Base-by-base conservation (phyloP, 2,329 filamentous ascomycete species). In the Fusarium hainanense region DNA sequence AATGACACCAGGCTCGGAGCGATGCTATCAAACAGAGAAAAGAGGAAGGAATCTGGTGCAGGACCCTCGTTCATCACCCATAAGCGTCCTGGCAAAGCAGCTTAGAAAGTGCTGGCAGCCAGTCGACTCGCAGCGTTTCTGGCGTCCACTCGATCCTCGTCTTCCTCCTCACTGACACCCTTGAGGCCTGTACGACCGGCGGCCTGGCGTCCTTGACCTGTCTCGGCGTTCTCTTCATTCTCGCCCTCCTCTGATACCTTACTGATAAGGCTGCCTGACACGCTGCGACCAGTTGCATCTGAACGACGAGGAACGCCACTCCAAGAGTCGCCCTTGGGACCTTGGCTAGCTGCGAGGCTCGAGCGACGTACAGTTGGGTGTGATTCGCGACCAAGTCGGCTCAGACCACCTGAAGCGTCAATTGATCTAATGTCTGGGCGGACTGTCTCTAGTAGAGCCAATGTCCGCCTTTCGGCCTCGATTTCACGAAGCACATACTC, bases 281-380 rank as follows among this genome's bases (percentile, higher is more conserved):
- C 86, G 77, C 90, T 94, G 74, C 94, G 87, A 76, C 88, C 91
- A 58, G 93, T 81, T n/a, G 90, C 90, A 74, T 97, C 93, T 30
- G 90, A 89, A 58, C 93, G 88, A 66, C 96, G 88, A 37, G 94
- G 93, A 28, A 98, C 94, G 61, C 96, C 96, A 75, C 93, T 97
- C 96, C 96, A 99, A 18, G 96, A 92, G 79, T 99, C 96, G n/a
- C 96, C 96, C 82, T 97, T 97, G 51, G 96, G 95, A 0, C 96
- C 96, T 81, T 99, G 96, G 75, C 92, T 96, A 48, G 93, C 92
- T 18, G 93, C 92, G 71, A 98, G 82, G 79, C 89, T 95, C 27
- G 90, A 82, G 66, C 95, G 89, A 57, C 96, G 89, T 63, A 83
- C 79, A 7, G 90, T 82, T 4, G 96, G 95, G 78, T 97, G 93